Conservation (phyloP, 1,139 yeast genomes). For the Wickerhamomyces sp. region DNA sequence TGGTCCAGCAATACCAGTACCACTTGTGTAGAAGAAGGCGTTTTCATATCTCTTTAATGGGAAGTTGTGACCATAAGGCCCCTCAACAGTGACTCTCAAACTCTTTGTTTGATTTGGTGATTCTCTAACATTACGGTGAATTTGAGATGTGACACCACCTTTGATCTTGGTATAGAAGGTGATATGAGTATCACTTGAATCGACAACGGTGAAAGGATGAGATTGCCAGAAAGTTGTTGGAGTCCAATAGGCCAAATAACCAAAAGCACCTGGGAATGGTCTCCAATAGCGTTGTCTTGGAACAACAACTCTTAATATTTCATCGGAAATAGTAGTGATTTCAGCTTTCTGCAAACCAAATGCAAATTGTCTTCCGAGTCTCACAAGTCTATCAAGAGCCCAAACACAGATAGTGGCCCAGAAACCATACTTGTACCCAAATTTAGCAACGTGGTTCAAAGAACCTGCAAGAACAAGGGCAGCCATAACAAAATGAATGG, state of each 20-base stretch:
- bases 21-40: constrained; percentile 54
- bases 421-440: constrained; percentile 26
- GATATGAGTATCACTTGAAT: constrained; percentile 29
- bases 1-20: constrained; percentile 66
- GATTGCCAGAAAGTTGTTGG: constrained; percentile 47
- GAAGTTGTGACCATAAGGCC: constrained; percentile 52
- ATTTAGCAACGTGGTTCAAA: constrained; percentile 45
- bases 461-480: constrained; percentile 46
- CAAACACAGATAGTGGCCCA: constrained; percentile 28
- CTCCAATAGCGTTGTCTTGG: constrained; percentile 25
- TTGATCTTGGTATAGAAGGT: constrained; percentile 40
- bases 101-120: constrained; percentile 16
- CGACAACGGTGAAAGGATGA: constrained; percentile 45
- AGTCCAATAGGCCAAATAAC: constrained; percentile 34
- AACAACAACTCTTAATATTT: constrained; percentile 32
- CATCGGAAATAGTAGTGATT: constrained; percentile 46
- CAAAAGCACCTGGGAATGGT: constrained; percentile 33
- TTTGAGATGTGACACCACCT: constrained; percentile 39
- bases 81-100: constrained; percentile 42
- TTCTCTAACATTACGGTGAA: constrained; percentile 25
- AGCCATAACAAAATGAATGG: constrained; percentile 51
- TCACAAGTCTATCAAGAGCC: constrained; percentile 30
- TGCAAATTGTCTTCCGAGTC: constrained; percentile 24
- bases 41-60: constrained; percentile 51
- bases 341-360: constrained; percentile 34